Percentiles rank a stretch among this genome's conserved stretches.
These are phyloP conservation scores for Aspergillus felis DNA, from an alignment of 2,329 filamentous ascomycete genomes.

Conservation along the genomic window DNA sequence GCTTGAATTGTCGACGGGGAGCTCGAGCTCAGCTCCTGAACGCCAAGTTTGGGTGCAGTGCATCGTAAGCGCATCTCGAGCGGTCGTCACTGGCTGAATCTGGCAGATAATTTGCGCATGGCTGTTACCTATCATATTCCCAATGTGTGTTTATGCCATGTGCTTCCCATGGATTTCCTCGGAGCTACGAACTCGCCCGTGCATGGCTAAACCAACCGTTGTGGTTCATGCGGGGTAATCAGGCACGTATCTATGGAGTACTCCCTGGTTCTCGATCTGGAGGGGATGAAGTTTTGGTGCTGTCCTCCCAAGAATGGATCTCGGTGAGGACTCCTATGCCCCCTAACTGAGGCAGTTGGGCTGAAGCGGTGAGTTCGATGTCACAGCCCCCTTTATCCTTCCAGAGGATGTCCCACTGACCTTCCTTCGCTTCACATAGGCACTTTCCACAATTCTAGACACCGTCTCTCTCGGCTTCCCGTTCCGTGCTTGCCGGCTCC, in stretches of 20 bases:
- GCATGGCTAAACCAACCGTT: background rate
- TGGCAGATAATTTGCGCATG: background rate
- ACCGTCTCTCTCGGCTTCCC: background rate
- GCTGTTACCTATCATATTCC: background rate
- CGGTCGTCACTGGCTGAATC: background rate
- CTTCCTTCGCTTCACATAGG: background rate
- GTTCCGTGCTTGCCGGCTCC: background rate
- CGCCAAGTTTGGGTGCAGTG: background rate
- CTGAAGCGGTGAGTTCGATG: background rate
- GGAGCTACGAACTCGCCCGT: background rate
- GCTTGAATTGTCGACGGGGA: background rate
- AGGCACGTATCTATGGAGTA: background rate
- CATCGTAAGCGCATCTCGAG: background rate
- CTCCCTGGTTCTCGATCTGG: background rate
- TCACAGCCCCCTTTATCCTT: background rate
- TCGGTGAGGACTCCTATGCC: background rate
- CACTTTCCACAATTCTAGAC: background rate
- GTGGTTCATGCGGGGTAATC: background rate
- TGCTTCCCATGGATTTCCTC: background rate
- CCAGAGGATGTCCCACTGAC: background rate
- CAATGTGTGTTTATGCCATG: background rate
- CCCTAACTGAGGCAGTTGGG: background rate
- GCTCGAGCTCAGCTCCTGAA: background rate
- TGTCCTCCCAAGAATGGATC: background rate
- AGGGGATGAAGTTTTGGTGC: background rate